These are phyloP conservation scores for Eucalyptus cladocalyx DNA, from an alignment of 345 rosid genomes.

Conservation along the genomic window DNA sequence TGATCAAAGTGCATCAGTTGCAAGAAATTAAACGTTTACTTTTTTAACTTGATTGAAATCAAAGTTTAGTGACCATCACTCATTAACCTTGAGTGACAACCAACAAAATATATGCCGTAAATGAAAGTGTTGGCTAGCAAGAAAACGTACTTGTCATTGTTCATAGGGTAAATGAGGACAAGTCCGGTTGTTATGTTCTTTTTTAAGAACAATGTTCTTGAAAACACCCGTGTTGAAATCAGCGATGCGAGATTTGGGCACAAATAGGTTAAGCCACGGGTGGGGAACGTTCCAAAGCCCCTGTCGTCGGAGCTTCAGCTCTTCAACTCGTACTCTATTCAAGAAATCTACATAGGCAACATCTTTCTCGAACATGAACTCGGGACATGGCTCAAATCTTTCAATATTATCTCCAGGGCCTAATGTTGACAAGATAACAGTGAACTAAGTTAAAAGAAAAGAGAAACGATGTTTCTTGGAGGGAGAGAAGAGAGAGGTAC, in stretches of 20 bases:
- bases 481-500: background rate
- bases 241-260: slow-evolving; percentile 21
- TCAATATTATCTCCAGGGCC: slow-evolving; percentile 2
- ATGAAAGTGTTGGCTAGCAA: background rate
- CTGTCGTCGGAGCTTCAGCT: slow-evolving; percentile 6
- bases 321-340: slow-evolving; percentile 13
- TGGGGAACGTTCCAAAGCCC: slow-evolving; percentile 31
- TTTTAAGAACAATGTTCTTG: slow-evolving; percentile 12
- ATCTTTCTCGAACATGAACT: slow-evolving; percentile 11
- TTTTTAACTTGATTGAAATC: background rate
- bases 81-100: background rate
- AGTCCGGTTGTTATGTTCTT: background rate
- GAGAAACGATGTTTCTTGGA: background rate
- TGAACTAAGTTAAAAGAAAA: background rate
- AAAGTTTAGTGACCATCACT: background rate
- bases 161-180: slow-evolving; percentile 2
- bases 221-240: slow-evolving; percentile 24
- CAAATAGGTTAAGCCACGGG: slow-evolving; percentile 30
- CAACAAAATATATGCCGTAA: background rate
- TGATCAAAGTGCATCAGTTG: background rate
- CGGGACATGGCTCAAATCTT: background rate
- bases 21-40: background rate
- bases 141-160: background rate
- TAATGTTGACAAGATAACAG: background rate
- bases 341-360: slow-evolving; percentile 16